These are phyloP conservation scores for Pontederia paniculata DNA, from an alignment of 176 grass and related monocot species.

Conservation along the genomic window DNA sequence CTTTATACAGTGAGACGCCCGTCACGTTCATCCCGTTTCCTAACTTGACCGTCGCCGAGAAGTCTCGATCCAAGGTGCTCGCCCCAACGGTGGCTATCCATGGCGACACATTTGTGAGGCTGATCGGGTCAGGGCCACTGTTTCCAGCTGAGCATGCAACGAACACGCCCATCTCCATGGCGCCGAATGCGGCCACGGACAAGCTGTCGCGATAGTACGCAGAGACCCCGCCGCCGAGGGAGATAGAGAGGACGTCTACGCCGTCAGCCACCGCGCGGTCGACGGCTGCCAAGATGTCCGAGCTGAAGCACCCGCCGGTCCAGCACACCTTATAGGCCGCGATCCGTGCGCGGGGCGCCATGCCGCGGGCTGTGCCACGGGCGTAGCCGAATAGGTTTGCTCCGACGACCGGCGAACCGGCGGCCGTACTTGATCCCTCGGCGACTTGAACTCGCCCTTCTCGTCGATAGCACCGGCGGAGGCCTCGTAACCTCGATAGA, in stretches of 20 bases:
- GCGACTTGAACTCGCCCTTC: slow-evolving; percentile 82
- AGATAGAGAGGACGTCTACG: slow-evolving; percentile 95
- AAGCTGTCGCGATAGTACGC: slow-evolving; percentile 74
- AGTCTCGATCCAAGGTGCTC: slow-evolving; percentile 93
- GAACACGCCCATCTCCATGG: slow-evolving; percentile 98
- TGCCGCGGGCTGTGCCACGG: slow-evolving; percentile 63
- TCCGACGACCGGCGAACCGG: slow-evolving; percentile 51
- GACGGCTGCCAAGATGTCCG: slow-evolving; percentile 95
- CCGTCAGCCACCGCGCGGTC: slow-evolving; percentile 85
- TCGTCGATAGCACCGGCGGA: slow-evolving; percentile 74
- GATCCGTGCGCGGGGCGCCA: slow-evolving; percentile 80
- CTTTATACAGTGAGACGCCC: slow-evolving; percentile 83
- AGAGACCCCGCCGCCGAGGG: slow-evolving; percentile 82
- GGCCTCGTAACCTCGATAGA: slow-evolving; percentile 85
- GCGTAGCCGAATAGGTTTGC: slow-evolving; percentile 84
- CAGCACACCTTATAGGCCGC: slow-evolving; percentile 99
- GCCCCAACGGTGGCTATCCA: slow-evolving; percentile 94
- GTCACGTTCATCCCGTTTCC: slow-evolving; percentile 62
- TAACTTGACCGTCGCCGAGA: slow-evolving; percentile 56
- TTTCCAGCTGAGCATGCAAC: slow-evolving; percentile 93
- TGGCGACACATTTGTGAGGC: slow-evolving; percentile 82
- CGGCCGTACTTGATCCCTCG: slow-evolving; percentile 86
- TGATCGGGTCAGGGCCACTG: slow-evolving; percentile 77
- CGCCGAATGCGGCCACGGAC: slow-evolving; percentile 74
- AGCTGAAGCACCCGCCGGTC: slow-evolving; percentile 94